Percentiles rank a stretch among this genome's conserved stretches.
These are phyloP conservation scores for Botrytis fragariae DNA, from an alignment of 2,329 filamentous ascomycete species.

Conservation along the genomic window DNA sequence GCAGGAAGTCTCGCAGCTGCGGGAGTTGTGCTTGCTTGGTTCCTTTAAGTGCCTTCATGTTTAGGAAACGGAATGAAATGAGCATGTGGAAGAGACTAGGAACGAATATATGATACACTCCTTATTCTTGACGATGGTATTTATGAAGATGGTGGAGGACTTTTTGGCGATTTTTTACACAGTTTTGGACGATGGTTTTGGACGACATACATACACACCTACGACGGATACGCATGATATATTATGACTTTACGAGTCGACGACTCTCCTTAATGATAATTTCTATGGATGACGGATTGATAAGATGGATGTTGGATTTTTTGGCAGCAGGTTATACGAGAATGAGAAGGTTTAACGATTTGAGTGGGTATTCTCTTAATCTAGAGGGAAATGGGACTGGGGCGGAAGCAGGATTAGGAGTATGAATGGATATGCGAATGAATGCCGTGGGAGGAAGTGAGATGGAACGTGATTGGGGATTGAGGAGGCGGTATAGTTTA, in stretches of 20 bases:
- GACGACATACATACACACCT: not conserved
- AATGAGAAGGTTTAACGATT: not conserved
- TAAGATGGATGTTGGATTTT: not conserved
- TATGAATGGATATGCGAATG: not conserved
- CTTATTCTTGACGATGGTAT: not conserved
- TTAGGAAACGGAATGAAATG: not conserved
- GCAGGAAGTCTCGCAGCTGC: not conserved
- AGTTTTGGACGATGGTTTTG: constrained; percentile 12
- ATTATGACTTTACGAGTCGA: not conserved
- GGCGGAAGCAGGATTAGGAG: too few species aligned
- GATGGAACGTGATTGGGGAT: not conserved
- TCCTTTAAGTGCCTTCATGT: not conserved
- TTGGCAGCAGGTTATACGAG: not conserved
- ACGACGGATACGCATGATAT: not conserved
- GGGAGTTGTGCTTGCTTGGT: not conserved
- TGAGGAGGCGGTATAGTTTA: not conserved
- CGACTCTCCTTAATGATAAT: not conserved
- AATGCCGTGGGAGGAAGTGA: not conserved
- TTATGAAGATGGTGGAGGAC: not conserved
- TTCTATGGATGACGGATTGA: not conserved
- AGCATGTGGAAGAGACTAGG: too few species aligned
- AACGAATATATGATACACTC: not conserved
- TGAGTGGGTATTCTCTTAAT: not conserved
- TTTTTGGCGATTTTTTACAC: constrained; percentile 4
- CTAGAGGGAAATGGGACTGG: not conserved